Base-by-base conservation (phyloP, 2,329 filamentous ascomycete species). In the Apiospora arundinis region DNA sequence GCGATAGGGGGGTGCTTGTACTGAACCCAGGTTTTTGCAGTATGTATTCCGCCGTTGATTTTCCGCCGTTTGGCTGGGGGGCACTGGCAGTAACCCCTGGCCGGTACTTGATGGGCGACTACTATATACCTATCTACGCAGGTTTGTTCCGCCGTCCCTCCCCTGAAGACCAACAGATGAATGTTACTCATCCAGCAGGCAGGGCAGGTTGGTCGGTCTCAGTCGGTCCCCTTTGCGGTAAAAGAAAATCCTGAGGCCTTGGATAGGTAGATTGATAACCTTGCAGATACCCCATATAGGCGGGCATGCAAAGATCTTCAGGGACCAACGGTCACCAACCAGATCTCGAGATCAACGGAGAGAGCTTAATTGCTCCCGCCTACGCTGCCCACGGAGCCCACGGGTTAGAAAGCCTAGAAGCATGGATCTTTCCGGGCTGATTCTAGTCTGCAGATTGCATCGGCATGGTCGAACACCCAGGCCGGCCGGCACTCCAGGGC, bases 261-360 rank as follows among this genome's bases (percentile, higher is more conserved):
- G 56, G 56, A 40, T 40, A 16, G 14, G 11, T 16, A 45, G 42
- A 32, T 45, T 40, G 52, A 60, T 23, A 40, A 63, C 28, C 56
- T 63, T 63, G 56, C 65, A 67, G 65, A 45, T 67, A 28, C 65
- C 65, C 65, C 65, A 67, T 67, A 23, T 6, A 23, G 23, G 40
- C n/a, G 42, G 40, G 40, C 40, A 46, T 32, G 40, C 40, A 67
- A 67, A 67, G 65, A 67, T 67, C 65, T n/a, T 28, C 65, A 67
- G 65, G 65, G 44, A 67, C 65, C 65, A 67, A 67, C 65, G 28
- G 65, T 28, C n/a, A 46, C 65, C 65, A 67, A 46, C 40, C 65
- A 37, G 65, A 67, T 63, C 56, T 40, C 56, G 9, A 63, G 56
- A 63, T 63, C 32, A 63, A 63, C 56, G 56, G 52, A 21, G 25